Conservation (phyloP, 441 rosid genomes). For the Manihot esculenta region DNA sequence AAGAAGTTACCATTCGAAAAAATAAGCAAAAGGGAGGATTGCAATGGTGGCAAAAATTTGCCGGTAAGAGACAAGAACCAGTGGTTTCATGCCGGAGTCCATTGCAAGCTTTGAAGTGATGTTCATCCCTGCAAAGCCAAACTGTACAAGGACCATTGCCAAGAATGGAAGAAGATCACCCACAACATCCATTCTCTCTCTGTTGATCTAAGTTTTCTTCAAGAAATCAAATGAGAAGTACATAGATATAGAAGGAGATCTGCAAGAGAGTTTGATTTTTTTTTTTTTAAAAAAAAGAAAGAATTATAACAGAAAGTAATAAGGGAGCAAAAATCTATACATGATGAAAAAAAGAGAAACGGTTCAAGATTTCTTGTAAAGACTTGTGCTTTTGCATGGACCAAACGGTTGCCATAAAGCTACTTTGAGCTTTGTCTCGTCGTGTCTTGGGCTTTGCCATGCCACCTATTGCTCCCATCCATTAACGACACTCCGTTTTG, state of each 20-base stretch:
- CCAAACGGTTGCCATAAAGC: conserved; percentile 30
- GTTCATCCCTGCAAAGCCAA: conserved; percentile 85
- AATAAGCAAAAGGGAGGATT: conserved; percentile 65
- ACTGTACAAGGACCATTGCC: conserved; percentile 75
- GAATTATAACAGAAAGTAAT: no score
- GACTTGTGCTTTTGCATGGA: conserved; percentile 31
- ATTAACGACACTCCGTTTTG: no score
- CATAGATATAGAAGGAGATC: not conserved
- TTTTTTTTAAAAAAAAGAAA: conserved; percentile 18
- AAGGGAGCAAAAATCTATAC: not conserved
- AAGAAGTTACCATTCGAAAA: conserved; percentile 60
- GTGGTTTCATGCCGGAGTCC: conserved; percentile 89
- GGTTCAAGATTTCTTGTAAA: conserved; percentile 25
- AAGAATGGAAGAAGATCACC: conserved; percentile 56
- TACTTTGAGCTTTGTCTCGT: conserved; percentile 29
- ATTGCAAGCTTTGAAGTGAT: conserved; percentile 83
- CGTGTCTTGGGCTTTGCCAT: not conserved
- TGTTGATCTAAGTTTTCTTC: not conserved
- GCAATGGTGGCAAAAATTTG: conserved; percentile 78
- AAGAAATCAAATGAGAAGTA: not conserved
- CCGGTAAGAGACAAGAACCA: conserved; percentile 72
- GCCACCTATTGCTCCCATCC: no score
- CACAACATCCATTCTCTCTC: conserved; percentile 29
- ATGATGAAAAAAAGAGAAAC: conserved; percentile 20
- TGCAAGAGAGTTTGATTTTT: no score